phyloP scores from a whole-genome alignment of 2,329 filamentous ascomycete genomes.

The Mollisia scopiformis region DNA sequence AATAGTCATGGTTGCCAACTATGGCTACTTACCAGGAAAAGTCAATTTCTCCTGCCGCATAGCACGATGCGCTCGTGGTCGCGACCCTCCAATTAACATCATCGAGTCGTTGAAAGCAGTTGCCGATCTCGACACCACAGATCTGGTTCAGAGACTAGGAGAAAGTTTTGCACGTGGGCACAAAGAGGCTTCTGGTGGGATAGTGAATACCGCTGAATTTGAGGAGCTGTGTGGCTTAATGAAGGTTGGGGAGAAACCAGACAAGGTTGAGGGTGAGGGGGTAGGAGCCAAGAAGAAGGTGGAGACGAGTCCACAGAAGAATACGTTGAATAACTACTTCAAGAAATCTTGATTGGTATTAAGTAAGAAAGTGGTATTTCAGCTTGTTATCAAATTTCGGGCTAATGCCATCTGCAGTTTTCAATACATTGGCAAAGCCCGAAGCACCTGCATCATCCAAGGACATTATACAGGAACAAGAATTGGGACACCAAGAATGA shows the following conservation, averaged over 20 bases:
- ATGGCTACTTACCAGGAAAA: conserved; percentile 63
- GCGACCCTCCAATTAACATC: conserved; percentile 62
- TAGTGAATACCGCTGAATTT: conserved; percentile 62
- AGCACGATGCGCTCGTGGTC: conserved; percentile 55
- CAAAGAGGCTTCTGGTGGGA: conserved; percentile 68
- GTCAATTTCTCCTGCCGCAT: conserved; percentile 72
- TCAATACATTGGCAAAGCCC: too few relatives aligned
- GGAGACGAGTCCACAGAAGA: conserved; percentile 47
- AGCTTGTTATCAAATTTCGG: too few relatives aligned
- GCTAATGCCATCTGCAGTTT: too few relatives aligned
- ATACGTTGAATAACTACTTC: conserved; percentile 60
- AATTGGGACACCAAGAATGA: conserved; percentile 22
- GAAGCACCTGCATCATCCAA: not conserved
- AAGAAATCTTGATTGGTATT: conserved; percentile 36
- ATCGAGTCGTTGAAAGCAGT: conserved; percentile 59
- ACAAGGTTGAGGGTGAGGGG: conserved; percentile 38
- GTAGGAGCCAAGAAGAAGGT: conserved; percentile 36
- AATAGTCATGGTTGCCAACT: conserved; percentile 68
- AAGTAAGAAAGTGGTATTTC: not conserved
- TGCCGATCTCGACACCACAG: conserved; percentile 46
- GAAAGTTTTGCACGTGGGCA: conserved; percentile 69
- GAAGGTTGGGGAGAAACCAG: conserved; percentile 57
- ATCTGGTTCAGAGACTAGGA: conserved; percentile 52
- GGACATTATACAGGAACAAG: conserved; percentile 17
- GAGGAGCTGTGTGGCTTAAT: conserved; percentile 65